phyloP scores from a whole-genome alignment of 768 basidiomycete species.

The Pleurotus cornucopiae region DNA sequence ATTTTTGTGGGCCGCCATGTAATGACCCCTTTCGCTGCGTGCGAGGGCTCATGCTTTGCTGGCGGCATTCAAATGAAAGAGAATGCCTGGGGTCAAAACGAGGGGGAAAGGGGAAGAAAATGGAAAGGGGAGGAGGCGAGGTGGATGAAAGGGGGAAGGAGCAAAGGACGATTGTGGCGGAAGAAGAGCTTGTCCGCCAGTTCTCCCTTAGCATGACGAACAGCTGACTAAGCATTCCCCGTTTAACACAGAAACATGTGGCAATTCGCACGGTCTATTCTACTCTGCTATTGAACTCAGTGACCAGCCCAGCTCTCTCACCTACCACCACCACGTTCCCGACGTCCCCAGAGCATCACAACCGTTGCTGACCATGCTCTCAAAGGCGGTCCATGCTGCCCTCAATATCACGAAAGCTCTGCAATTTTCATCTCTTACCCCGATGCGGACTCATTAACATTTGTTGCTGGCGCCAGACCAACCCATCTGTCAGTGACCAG shows the following conservation, averaged over 20 bases:
- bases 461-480: too few species aligned
- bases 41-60: slow-evolving; percentile 24
- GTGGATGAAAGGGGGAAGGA: slow-evolving; percentile 14
- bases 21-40: slow-evolving; percentile 26
- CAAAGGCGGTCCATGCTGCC: too few species aligned
- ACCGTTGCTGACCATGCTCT: too few species aligned
- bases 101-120: slow-evolving; percentile 8
- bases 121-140: slow-evolving; percentile 14
- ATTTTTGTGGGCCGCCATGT: slow-evolving; percentile 82
- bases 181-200: slow-evolving; percentile 12
- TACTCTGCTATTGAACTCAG: too few species aligned
- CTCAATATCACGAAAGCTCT: too few species aligned
- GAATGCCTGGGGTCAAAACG: background rate
- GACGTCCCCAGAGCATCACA: too few species aligned
- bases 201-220: slow-evolving; percentile 6
- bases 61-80: slow-evolving; percentile 11
- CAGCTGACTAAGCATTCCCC: slow-evolving; percentile 6
- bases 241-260: background rate
- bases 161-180: slow-evolving; percentile 14
- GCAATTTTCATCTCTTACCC: too few species aligned
- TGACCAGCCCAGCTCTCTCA: too few species aligned
- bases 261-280: background rate
- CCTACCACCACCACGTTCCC: too few species aligned
- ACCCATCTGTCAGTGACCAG: too few species aligned
- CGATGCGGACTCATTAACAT: too few species aligned